Evolutionary conservation across 73 alveolate genomes (phyloP), one percentile per base, ranked within the genome.

Genomic region (Paramecium pentaurelia): DNA sequence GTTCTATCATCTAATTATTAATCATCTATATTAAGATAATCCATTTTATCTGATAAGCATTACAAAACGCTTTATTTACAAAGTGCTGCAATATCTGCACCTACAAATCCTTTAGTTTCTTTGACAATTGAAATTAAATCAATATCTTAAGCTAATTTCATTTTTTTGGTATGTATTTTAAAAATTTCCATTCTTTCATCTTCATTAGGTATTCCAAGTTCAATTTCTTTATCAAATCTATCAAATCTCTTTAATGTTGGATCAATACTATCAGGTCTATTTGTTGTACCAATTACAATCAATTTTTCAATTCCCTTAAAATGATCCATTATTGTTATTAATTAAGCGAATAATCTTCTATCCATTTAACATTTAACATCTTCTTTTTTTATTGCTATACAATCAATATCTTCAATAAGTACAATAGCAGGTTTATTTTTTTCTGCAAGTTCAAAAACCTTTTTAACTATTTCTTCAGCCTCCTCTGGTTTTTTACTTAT

Each of bases 401-500:
- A 96, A 88, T 98, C 99, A 89, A 98, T 94, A 92, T 98, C 99
- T 97, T 98, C 99, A 42, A 98, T 98, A 95, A 98, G 98, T 83
- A 98, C 98, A 77, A 98, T 98, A 54, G 99, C 98, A 60, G 99
- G 99, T 11, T 98, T 86, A 92, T 97, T 97, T 93, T 95, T 95
- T 92, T 94, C 99, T 7, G 99, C 99, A 88, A 96, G 99, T 92
- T 97, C 99, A 86, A 98, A 98, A 2, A 99, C 99, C 90, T 94
- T 96, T 93, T 99, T 95, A 54, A 98, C 77, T 93, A 97, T 97
- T 18, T 98, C 97, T 92, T 98, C 99, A 44, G 99, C 99, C 91
- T 98, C 99, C 45, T 99, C 99, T 14, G 99, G 99, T 99, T 97
- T 97, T 93, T 97, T 98, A 85, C 98, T 89, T 99, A 97, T 97